phyloP scores from a whole-genome alignment of 2,329 filamentous ascomycete species.

The Fusarium sp. region DNA sequence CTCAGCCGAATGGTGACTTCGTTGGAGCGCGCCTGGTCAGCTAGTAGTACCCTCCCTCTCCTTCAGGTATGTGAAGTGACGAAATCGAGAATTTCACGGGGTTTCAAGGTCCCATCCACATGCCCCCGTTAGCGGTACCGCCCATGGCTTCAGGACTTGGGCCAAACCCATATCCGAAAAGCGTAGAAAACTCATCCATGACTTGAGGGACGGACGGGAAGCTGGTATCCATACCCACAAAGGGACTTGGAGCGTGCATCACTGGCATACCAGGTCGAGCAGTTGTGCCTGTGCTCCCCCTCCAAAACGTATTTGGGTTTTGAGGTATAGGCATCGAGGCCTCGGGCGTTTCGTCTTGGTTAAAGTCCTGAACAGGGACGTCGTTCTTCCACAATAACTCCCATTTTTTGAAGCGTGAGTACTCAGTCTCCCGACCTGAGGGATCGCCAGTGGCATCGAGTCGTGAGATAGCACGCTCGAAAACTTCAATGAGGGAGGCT shows the following conservation, averaged over 20 bases:
- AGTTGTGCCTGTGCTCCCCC: conserved; percentile 34
- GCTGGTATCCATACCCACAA: conserved; percentile 54
- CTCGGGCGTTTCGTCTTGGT: conserved; percentile 44
- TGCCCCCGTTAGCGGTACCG: conserved; percentile 42
- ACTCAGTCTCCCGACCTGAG: conserved; percentile 60
- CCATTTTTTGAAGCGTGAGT: conserved; percentile 65
- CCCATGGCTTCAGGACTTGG: conserved; percentile 49
- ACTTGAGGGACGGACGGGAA: conserved; percentile 56
- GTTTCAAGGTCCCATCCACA: conserved; percentile 49
- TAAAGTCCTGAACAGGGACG: conserved; percentile 45
- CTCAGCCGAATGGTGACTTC: conserved; percentile 2
- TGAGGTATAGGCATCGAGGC: conserved; percentile 42
- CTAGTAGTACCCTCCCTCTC: conserved; percentile 18
- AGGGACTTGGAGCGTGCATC: conserved; percentile 51
- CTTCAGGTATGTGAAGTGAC: conserved; percentile 3
- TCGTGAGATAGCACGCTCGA: conserved; percentile 61
- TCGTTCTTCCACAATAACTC: conserved; percentile 63
- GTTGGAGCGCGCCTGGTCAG: neutral
- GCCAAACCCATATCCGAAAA: conserved; percentile 51
- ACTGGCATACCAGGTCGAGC: conserved; percentile 44
- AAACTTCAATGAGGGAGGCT: conserved; percentile 65
- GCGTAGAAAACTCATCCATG: conserved; percentile 54
- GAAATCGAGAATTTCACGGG: conserved; percentile 2
- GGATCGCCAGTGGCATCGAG: conserved; percentile 59
- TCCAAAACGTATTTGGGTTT: conserved; percentile 43